phyloP scores from a whole-genome alignment of 306 rosid genomes.

The Pyrus bretschneideri region DNA sequence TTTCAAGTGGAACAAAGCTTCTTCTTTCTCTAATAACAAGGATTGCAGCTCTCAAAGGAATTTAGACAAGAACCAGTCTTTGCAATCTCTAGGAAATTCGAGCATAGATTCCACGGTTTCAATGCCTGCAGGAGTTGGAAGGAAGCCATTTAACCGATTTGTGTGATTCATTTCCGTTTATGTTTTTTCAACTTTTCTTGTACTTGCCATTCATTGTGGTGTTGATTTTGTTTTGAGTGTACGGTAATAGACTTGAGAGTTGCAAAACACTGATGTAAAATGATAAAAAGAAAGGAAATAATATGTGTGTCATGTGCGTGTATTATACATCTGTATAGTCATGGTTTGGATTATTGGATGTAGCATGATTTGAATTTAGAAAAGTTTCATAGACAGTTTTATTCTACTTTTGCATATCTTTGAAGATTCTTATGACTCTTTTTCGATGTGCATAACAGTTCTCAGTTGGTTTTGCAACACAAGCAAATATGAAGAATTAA shows the following conservation, averaged over 20 bases:
- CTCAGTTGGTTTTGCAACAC: too few species aligned
- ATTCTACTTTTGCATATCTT: too few species aligned
- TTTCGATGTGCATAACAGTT: too few species aligned
- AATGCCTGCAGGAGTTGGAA: conserved; percentile 72
- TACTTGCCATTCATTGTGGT: conserved; percentile 21
- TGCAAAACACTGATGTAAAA: conserved; percentile 44
- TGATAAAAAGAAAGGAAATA: background rate
- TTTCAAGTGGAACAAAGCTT: conserved; percentile 76
- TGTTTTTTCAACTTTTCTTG: conserved; percentile 32
- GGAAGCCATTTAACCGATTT: conserved; percentile 96
- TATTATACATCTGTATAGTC: too few species aligned
- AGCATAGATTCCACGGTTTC: conserved; percentile 87
- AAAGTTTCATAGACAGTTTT: background rate
- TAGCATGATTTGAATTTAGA: background rate
- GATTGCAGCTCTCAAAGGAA: conserved; percentile 42
- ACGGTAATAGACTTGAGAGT: conserved; percentile 47
- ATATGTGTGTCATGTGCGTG: background rate
- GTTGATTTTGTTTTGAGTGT: conserved; percentile 40
- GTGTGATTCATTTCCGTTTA: conserved; percentile 61
- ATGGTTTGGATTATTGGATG: background rate
- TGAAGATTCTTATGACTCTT: too few species aligned
- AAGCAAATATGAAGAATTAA: too few species aligned
- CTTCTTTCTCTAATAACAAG: conserved; percentile 46
- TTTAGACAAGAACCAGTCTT: conserved; percentile 50
- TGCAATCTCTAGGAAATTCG: conserved; percentile 54